Base-by-base conservation (phyloP, 1,139 yeast species). In the Kodamaea derodonti region DNA sequence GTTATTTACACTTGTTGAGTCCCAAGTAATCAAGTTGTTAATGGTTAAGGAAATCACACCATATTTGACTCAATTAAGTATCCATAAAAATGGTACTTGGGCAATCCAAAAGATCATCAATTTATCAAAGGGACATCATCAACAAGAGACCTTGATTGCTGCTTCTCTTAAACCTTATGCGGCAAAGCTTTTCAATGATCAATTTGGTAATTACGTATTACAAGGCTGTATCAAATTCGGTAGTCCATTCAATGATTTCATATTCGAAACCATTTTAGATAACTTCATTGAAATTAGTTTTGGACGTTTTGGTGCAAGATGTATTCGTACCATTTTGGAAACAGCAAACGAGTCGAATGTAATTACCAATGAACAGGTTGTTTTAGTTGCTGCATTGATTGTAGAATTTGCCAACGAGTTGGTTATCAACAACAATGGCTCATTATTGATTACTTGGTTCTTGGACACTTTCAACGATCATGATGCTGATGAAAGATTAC, bases 81-180 rank as follows among this genome's bases (percentile, higher is more conserved):
- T 87, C 38, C 99, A 92, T 63, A 92, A 92, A 54, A 92, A 94
- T 58, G 99, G 99, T 42, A 92, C 99, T 3, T 92, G 98, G 98
- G 97, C 97, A 2, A 95, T 95, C 20, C 98, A 94, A 58, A 94
- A 92, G 59, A 83, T 92, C 55, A 88, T 94, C 49, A 84, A 81
- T 45, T 81, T 85, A 39, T 58, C 69, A 39, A 66, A 69, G 33
- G 67, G 82, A 1, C 33, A 32, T n/a, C 57, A 50, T 31, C 79
- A 87, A 42, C 96, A 90, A 56, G 81, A 77, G 59, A 64, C 70
- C 48, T 56, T 81, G 36, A 84, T 92, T 36, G 81, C 82, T 7
- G 70, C 75, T 12, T 77, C 90, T 24, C 72, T 92, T 41, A 77
- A 79, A 43, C 95, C 95, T 3, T 88, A 84, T 54, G 77, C 95